Evolutionary conservation across 352 stramenopile genomes (phyloP).

Genomic region (Pythium coloratum): DNA sequence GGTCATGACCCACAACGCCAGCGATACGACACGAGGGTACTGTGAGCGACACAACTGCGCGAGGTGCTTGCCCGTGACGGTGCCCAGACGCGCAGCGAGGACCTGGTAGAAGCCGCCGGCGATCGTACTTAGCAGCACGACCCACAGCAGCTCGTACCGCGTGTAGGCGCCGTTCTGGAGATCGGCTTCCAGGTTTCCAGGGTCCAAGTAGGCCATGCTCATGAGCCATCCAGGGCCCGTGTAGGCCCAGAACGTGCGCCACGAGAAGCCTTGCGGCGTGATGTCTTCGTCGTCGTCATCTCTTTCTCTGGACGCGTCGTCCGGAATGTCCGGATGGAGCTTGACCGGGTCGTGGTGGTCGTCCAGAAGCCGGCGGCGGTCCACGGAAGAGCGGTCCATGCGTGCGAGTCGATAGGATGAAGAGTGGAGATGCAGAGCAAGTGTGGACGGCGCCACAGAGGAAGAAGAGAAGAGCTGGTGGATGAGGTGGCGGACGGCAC

Average conservation of each 20-base stretch:
- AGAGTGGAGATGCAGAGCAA: background rate
- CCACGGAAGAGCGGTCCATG: conserved; percentile 22
- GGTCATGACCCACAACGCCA: conserved; percentile 84
- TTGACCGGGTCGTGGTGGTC: conserved; percentile 7
- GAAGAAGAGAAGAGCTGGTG: background rate
- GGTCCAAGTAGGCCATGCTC: conserved; percentile 91
- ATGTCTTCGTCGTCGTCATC: background rate
- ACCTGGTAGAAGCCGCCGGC: conserved; percentile 88
- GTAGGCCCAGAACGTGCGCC: conserved; percentile 55
- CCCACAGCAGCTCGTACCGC: conserved; percentile 84
- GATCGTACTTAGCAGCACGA: conserved; percentile 81
- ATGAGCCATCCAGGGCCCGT: conserved; percentile 64
- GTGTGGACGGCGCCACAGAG: background rate
- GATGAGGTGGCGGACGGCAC: conserved; percentile 6
- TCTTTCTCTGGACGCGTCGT: background rate
- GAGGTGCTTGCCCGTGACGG: conserved; percentile 82
- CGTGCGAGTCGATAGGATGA: background rate
- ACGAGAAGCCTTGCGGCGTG: conserved; percentile 38
- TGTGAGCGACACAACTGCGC: conserved; percentile 70
- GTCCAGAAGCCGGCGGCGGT: conserved; percentile 22
- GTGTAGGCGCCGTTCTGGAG: conserved; percentile 88
- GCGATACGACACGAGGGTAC: conserved; percentile 52
- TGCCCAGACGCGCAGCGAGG: conserved; percentile 83
- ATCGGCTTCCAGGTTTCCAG: conserved; percentile 91
- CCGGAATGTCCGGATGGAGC: background rate